Base-by-base conservation (phyloP, 768 basidiomycete species). In the Tricholoma sp. region DNA sequence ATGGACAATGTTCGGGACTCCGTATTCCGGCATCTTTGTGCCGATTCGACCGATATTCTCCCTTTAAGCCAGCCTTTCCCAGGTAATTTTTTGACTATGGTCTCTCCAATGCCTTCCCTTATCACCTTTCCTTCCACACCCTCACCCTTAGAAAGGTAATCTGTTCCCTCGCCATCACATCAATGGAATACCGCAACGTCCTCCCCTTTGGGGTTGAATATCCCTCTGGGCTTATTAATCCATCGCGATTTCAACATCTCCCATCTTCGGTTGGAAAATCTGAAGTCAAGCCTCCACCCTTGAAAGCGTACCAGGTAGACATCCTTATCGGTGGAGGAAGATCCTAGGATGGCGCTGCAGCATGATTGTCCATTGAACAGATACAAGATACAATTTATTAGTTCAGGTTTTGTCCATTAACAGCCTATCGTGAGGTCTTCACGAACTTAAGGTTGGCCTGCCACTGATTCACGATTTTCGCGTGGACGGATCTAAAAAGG, bases 161-260 rank as follows among this genome's bases (percentile, higher is more conserved):
- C 51, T 77, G 77, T 53, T 80, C 83, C 16, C 72, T 57, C 35
- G 77, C 85, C 50, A 61, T 72, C 10, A 57, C 65, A 32, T 70
- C 82, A 14, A 74, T 71, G 3, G n/a, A n/a, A n/a, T n/a, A n/a
- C n/a, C 78, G 85, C 31, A 79, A 78, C 63, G 70, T 74, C 22
- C 68, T 72, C 3, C 76, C 74, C 11, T 87, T 84, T 68, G 87
- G 85, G 86, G 81, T 84, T 24, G 86, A 88, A 67, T 87, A 85
- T 64, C 83, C 85, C 11, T 76, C 77, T 8, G 85, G 85, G 0
- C 75, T 86, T 31, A 69, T 88, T 21, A 84, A 88, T 66, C 69
- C 86, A 53, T 80, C 84, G 16, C 79, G 85, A 45, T 72, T 75
- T 9, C 66, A 65, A 32, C 79, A 76, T 57, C 65, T 82, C 18